Conservation (phyloP, 2,329 filamentous ascomycete species). For the Fusarium chlamydosporum region DNA sequence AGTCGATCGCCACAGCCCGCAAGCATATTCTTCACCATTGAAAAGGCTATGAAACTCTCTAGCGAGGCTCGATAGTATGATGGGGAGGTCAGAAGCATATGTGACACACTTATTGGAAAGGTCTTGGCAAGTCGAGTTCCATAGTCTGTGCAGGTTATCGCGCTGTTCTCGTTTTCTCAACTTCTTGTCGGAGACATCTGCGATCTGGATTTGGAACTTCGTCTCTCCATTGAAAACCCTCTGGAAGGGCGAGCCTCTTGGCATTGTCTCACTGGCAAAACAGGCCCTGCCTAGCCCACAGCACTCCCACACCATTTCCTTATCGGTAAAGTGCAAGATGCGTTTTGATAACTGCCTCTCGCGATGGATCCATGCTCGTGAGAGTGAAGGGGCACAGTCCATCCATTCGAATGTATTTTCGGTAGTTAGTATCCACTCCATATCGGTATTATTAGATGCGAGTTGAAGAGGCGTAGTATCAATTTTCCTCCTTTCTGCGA, state of each 20-base stretch:
- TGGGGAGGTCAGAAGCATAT: background rate
- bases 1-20: background rate
- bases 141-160: background rate
- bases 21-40: background rate
- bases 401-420: constrained; percentile 2
- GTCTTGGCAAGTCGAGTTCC: constrained; percentile 5
- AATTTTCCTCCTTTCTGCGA: background rate
- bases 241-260: background rate
- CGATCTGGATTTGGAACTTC: background rate
- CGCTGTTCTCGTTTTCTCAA: background rate
- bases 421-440: background rate
- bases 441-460: background rate
- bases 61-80: background rate
- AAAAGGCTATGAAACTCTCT: background rate
- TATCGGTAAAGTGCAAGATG: background rate
- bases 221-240: background rate
- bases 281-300: background rate
- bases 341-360: background rate
- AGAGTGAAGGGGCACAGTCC: background rate
- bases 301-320: constrained; percentile 9
- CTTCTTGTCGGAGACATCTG: background rate
- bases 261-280: background rate
- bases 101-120: constrained; percentile 1
- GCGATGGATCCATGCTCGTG: background rate
- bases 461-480: background rate